These are phyloP conservation scores for Atkinsonella hypoxylon DNA, from an alignment of 2,329 filamentous ascomycete genomes.

Conservation along the genomic window DNA sequence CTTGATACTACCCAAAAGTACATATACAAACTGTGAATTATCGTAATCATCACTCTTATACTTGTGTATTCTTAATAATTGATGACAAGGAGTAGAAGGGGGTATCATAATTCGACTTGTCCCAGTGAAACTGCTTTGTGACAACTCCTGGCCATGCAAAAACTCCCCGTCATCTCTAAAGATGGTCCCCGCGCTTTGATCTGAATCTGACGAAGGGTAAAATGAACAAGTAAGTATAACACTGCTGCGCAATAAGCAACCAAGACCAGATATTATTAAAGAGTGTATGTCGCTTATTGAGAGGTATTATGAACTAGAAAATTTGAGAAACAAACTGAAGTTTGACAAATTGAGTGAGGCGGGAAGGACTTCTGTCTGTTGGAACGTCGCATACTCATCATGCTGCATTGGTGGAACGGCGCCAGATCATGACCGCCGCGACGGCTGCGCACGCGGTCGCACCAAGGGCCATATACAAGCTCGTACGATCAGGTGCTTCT, in stretches of 20 bases:
- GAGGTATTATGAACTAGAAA: background rate
- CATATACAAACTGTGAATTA: background rate
- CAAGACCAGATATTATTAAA: constrained; percentile 1
- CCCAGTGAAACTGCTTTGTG: constrained; percentile 3
- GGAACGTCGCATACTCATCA: constrained; percentile 10
- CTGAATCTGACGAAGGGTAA: background rate
- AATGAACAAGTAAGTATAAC: background rate
- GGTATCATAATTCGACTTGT: constrained; percentile 19
- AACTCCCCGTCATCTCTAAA: constrained; percentile 2
- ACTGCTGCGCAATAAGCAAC: background rate
- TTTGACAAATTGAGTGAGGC: background rate
- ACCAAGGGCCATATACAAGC: constrained; percentile 73
- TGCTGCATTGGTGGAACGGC: constrained; percentile 38
- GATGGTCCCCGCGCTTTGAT: background rate
- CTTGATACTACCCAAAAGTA: background rate
- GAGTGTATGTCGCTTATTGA: constrained; percentile 1
- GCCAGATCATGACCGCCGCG: constrained; percentile 55
- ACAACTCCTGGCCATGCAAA: constrained; percentile 14
- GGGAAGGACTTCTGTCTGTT: background rate
- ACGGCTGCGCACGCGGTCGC: constrained; percentile 54
- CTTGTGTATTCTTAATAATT: constrained; percentile 3
- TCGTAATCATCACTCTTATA: constrained; percentile 12
- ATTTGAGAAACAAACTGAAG: background rate
- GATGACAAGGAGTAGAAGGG: constrained; percentile 11
- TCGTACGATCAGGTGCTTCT: constrained; percentile 70